A percentile compares a stretch with the other conserved stretches of the same genome.
Evolutionary conservation across 2,329 filamentous ascomycete species (phyloP).

Genomic region (Dendryphion nanum): DNA sequence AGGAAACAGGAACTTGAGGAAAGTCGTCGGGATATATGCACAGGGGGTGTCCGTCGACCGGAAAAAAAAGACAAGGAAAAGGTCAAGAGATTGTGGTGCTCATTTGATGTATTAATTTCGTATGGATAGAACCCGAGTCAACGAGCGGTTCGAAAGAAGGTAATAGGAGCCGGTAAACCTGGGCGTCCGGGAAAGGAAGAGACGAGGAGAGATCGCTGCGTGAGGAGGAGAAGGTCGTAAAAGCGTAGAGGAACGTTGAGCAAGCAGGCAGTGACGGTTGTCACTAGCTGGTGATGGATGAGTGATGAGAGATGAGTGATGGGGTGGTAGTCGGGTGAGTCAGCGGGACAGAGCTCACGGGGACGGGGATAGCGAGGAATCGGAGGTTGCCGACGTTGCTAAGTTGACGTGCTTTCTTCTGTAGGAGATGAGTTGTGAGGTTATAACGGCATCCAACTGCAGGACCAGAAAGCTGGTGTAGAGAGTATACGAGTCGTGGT

Average conservation of each 20-base stretch:
- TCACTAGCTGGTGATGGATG: constrained; percentile 15
- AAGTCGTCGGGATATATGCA: constrained; percentile 41
- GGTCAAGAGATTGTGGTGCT: constrained; percentile 44
- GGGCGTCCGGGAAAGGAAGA: constrained; percentile 24
- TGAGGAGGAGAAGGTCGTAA: constrained; percentile 39
- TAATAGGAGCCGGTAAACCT: constrained; percentile 19
- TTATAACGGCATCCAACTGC: constrained; percentile 23
- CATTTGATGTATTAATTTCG: constrained; percentile 44
- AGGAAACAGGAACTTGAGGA: constrained; percentile 19
- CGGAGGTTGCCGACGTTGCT: constrained; percentile 17
- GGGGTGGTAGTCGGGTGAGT: constrained; percentile 32
- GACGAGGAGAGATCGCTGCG: constrained; percentile 37
- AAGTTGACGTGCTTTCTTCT: constrained; percentile 25
- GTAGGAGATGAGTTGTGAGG: constrained; percentile 15
- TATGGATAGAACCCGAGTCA: constrained; percentile 40
- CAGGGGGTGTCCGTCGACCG: constrained; percentile 36
- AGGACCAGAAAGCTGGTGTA: constrained; percentile 16
- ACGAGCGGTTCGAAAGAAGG: constrained; percentile 34
- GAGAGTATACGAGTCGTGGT: constrained; percentile 9
- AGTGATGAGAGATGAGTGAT: constrained; percentile 6
- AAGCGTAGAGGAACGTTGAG: constrained; percentile 32
- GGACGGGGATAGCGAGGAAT: constrained; percentile 22
- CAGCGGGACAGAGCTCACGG: constrained; percentile 29
- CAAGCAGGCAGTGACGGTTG: constrained; percentile 24
- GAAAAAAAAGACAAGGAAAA: constrained; percentile 43